phyloP scores from a whole-genome alignment of 257 asterid genomes.

The Gardenia jasminoides region DNA sequence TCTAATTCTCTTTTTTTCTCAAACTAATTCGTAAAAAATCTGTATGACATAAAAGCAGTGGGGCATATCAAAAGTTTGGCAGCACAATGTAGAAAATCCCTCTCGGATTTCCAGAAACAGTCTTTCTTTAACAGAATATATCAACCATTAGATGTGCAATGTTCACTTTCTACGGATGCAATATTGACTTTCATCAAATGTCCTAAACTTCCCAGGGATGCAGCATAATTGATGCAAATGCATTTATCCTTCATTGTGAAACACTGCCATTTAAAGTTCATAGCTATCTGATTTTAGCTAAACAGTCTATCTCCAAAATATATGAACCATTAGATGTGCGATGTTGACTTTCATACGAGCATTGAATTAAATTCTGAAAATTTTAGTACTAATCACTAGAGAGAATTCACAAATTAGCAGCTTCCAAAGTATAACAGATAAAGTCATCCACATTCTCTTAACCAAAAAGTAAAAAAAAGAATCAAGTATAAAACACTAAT shows the following conservation, averaged over 20 bases:
- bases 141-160: neutral
- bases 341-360: no score
- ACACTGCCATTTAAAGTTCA: no score
- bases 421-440: neutral
- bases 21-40: neutral
- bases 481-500: neutral
- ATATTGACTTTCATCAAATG: no score
- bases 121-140: neutral
- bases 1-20: neutral
- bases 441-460: neutral
- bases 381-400: no score
- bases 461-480: no score
- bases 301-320: neutral
- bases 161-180: no score
- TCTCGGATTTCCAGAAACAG: neutral
- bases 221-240: no score
- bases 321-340: no score
- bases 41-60: no score
- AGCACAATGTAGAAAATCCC: neutral
- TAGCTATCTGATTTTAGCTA: no score
- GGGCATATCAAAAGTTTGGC: neutral
- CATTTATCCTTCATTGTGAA: no score
- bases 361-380: neutral
- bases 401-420: neutral
- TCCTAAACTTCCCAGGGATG: no score